These are phyloP conservation scores for Dendrocalamus latiflorus DNA, from an alignment of 202 grass and related monocot genomes.

Conservation along the genomic window DNA sequence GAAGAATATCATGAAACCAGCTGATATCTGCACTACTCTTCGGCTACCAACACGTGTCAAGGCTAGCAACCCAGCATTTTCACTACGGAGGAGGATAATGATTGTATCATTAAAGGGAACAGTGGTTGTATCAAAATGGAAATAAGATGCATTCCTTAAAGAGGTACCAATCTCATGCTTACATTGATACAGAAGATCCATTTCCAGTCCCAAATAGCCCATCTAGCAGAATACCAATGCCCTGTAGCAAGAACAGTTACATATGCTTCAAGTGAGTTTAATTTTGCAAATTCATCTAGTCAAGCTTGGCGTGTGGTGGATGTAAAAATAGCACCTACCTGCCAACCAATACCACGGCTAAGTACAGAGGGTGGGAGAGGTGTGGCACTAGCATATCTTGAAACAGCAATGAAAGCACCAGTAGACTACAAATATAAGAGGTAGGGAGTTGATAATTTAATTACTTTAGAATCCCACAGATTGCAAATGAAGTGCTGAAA, in stretches of 20 bases:
- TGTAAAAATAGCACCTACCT: constrained; percentile 40
- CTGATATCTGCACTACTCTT: constrained; percentile 93
- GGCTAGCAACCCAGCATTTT: constrained; percentile 92
- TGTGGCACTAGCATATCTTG: constrained; percentile 94
- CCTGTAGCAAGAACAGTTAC: constrained; percentile 42
- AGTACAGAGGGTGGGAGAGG: constrained; percentile 88
- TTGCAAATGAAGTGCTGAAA: constrained; percentile 1
- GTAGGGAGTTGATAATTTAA: background rate
- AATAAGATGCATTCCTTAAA: constrained; percentile 14
- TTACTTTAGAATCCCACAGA: constrained; percentile 6
- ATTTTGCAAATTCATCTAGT: background rate
- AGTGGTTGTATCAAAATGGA: background rate
- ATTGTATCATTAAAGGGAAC: background rate
- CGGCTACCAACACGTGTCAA: constrained; percentile 90
- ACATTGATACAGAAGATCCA: constrained; percentile 93
- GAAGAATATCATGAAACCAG: constrained; percentile 99
- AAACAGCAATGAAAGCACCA: constrained; percentile 83
- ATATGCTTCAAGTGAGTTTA: background rate
- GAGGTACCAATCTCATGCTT: constrained; percentile 26
- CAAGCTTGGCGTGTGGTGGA: background rate
- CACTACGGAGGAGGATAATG: constrained; percentile 38
- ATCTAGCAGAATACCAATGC: constrained; percentile 91
- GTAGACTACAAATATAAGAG: constrained; percentile 75
- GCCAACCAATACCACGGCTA: constrained; percentile 95
- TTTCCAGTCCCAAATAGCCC: constrained; percentile 94